These are phyloP conservation scores for Mycosphaerella sp. DNA, from an alignment of 2,329 filamentous ascomycete species.

Conservation along the genomic window DNA sequence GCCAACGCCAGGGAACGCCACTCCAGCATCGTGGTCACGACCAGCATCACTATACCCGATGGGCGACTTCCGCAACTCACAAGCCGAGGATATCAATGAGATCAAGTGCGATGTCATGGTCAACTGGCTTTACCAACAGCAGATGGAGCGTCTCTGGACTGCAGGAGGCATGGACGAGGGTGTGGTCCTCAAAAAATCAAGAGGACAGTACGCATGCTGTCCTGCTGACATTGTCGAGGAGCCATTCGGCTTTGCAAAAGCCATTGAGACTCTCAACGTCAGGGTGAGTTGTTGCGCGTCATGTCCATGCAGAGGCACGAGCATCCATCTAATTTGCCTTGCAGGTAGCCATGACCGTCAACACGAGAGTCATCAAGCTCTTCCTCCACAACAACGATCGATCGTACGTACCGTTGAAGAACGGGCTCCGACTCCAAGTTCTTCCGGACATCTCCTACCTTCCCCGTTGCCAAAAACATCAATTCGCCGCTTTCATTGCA, in stretches of 20 bases:
- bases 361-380: conserved; percentile 57
- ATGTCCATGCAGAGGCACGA: not conserved
- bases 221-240: conserved; percentile 44
- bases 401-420: conserved; percentile 53
- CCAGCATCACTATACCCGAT: conserved; percentile 34
- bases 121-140: conserved; percentile 58
- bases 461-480: conserved; percentile 56
- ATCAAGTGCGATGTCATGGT: conserved; percentile 58
- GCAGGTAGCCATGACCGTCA: conserved; percentile 62
- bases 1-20: conserved; percentile 22
- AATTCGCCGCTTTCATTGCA: conserved; percentile 59
- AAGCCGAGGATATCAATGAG: conserved; percentile 44
- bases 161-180: conserved; percentile 47
- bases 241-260: conserved; percentile 46
- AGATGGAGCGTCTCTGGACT: conserved; percentile 52
- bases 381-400: conserved; percentile 48
- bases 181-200: conserved; percentile 49
- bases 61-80: conserved; percentile 36
- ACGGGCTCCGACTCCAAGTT: conserved; percentile 57
- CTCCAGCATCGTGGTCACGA: conserved; percentile 31
- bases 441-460: conserved; percentile 53
- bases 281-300: conserved; percentile 37
- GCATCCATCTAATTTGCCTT: conserved; percentile 5
- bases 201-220: conserved; percentile 48
- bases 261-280: conserved; percentile 48